phyloP scores from a whole-genome alignment of 179 eudicot species.

The Gypsophila paniculata region DNA sequence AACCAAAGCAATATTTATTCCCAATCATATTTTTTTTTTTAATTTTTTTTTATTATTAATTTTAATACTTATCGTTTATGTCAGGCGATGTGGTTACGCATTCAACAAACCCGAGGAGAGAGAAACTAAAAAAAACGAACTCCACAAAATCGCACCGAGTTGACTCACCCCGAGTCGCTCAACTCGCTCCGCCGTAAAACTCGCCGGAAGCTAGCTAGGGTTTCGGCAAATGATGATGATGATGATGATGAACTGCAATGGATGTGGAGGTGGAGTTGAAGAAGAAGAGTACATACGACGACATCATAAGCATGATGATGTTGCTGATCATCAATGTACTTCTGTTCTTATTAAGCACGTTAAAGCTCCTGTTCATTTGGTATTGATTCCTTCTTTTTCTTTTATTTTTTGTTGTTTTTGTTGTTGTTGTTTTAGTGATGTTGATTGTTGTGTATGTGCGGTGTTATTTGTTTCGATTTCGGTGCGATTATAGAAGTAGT shows the following conservation, averaged over 20 bases:
- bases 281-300: constrained; percentile 32
- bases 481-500: neutral
- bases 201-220: neutral
- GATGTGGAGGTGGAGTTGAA: constrained; percentile 21
- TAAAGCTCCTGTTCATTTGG: constrained; percentile 48
- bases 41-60: no score
- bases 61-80: neutral
- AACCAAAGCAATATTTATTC: no score
- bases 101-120: constrained; percentile 16
- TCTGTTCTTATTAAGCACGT: constrained; percentile 42
- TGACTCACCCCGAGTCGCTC: neutral
- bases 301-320: constrained; percentile 33
- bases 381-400: constrained; percentile 12
- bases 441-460: neutral
- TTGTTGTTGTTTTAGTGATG: neutral
- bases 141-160: constrained; percentile 6
- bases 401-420: neutral
- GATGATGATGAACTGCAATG: constrained; percentile 9
- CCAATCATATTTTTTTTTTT: no score
- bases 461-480: neutral
- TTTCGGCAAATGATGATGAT: constrained; percentile 24
- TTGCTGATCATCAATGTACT: constrained; percentile 37
- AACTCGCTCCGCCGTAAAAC: neutral
- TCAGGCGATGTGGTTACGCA: constrained; percentile 23
- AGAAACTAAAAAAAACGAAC: neutral